Conservation (phyloP, 2,329 filamentous ascomycete species). For the Aureobasidium sp. region DNA sequence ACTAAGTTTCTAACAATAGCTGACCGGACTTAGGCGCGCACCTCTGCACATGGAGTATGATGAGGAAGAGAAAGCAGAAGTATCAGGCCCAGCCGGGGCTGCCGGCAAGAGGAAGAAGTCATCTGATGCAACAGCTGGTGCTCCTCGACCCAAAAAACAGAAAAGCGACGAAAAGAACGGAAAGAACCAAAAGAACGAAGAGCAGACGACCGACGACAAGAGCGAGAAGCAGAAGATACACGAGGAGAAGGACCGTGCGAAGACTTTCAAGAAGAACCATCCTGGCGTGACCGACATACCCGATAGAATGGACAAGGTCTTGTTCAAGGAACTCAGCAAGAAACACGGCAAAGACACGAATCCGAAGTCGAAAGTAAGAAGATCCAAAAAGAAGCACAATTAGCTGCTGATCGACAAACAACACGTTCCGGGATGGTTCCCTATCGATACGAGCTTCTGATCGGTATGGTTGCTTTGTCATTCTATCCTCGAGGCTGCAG, state of each 20-base stretch:
- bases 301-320: constrained; percentile 2
- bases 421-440: background rate
- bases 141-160: background rate
- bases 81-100: constrained; percentile 3
- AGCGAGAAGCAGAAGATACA: background rate
- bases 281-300: constrained; percentile 1
- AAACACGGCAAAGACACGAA: constrained; percentile 5
- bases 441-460: background rate
- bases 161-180: background rate
- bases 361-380: background rate
- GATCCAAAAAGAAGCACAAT: background rate
- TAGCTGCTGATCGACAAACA: background rate
- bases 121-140: background rate
- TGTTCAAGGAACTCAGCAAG: constrained; percentile 4
- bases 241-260: constrained; percentile 2
- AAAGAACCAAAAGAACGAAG: background rate
- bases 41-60: constrained; percentile 5
- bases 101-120: constrained; percentile 7
- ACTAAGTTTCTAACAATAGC: background rate
- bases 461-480: background rate
- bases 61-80: background rate
- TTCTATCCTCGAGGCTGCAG: background rate
- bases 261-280: constrained; percentile 10
- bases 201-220: background rate
- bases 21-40: background rate